Percentiles rank a stretch among this genome's conserved stretches.
These are phyloP conservation scores for Lactuca sativa DNA, from an alignment of 129 eudicot species.

Conservation along the genomic window DNA sequence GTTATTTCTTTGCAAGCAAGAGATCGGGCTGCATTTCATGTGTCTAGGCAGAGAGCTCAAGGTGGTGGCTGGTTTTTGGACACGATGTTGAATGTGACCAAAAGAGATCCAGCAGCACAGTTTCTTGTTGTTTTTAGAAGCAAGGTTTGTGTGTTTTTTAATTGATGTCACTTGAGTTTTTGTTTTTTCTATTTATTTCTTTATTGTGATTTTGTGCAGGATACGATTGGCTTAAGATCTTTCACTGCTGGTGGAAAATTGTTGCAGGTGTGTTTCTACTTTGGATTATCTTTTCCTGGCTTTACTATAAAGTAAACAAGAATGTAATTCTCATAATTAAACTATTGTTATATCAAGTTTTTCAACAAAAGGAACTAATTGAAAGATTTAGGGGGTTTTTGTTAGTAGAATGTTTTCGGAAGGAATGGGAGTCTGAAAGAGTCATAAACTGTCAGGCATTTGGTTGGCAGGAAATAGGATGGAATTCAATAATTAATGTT, in stretches of 20 bases:
- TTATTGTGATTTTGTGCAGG: conserved; percentile 52
- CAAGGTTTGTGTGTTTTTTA: conserved; percentile 53
- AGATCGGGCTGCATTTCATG: conserved; percentile 62
- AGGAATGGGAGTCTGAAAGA: no score
- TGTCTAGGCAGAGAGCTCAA: conserved; percentile 89
- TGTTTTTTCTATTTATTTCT: conserved; percentile 14
- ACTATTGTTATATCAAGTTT: not conserved
- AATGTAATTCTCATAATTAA: not conserved
- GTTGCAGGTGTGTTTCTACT: conserved; percentile 68
- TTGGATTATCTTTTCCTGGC: not conserved
- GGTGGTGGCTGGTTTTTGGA: conserved; percentile 99
- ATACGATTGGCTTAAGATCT: conserved; percentile 93
- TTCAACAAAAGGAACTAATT: conserved; percentile 4
- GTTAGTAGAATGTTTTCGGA: no score
- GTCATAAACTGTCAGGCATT: no score
- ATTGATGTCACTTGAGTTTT: conserved; percentile 1
- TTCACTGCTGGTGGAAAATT: conserved; percentile 99
- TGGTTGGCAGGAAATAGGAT: no score
- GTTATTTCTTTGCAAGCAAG: conserved; percentile 76
- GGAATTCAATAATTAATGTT: no score
- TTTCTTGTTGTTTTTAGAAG: conserved; percentile 77
- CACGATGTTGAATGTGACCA: conserved; percentile 65
- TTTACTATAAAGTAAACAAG: not conserved
- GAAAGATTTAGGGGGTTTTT: not conserved
- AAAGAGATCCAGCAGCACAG: conserved; percentile 97